These are phyloP conservation scores for Infundibulicybe gibba DNA, from an alignment of 768 basidiomycete genomes.

Conservation along the genomic window DNA sequence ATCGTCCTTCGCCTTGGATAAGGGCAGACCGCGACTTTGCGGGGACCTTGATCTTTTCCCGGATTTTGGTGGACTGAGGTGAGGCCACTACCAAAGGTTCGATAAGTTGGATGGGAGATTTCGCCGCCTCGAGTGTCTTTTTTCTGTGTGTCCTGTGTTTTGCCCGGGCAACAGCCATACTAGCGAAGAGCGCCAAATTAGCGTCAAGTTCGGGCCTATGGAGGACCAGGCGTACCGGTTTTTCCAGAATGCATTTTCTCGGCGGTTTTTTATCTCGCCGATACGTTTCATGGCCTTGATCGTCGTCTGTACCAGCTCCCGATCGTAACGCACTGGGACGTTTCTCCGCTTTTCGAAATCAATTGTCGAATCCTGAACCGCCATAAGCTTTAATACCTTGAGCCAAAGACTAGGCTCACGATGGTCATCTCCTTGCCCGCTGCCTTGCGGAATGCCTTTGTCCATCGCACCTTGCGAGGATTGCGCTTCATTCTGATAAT, in stretches of 20 bases:
- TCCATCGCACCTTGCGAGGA: conserved; percentile 98
- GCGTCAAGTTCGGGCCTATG: not conserved
- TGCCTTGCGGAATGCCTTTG: conserved; percentile 98
- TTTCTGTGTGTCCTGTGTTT: conserved; percentile 73
- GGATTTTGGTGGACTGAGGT: conserved; percentile 42
- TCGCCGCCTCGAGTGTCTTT: conserved; percentile 56
- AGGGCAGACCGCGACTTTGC: conserved; percentile 68
- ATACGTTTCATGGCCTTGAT: conserved; percentile 96
- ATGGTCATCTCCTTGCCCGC: conserved; percentile 99
- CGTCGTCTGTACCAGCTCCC: conserved; percentile 89
- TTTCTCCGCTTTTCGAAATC: conserved; percentile 99
- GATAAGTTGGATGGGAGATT: conserved; percentile 59
- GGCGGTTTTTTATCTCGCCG: conserved; percentile 83
- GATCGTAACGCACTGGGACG: conserved; percentile 94
- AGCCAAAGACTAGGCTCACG: conserved; percentile 42
- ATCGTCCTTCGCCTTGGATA: conserved; percentile 76
- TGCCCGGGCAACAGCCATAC: conserved; percentile 82
- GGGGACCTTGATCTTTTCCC: conserved; percentile 77
- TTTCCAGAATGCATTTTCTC: conserved; percentile 96
- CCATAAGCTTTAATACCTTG: not conserved
- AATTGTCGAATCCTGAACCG: conserved; percentile 86
- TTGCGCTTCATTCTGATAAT: conserved; percentile 92
- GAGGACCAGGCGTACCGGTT: conserved; percentile 52
- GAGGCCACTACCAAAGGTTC: conserved; percentile 52
- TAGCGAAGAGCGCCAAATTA: conserved; percentile 23